These are phyloP conservation scores for Coprinellus micaceus DNA, from an alignment of 768 basidiomycete genomes.

Conservation along the genomic window DNA sequence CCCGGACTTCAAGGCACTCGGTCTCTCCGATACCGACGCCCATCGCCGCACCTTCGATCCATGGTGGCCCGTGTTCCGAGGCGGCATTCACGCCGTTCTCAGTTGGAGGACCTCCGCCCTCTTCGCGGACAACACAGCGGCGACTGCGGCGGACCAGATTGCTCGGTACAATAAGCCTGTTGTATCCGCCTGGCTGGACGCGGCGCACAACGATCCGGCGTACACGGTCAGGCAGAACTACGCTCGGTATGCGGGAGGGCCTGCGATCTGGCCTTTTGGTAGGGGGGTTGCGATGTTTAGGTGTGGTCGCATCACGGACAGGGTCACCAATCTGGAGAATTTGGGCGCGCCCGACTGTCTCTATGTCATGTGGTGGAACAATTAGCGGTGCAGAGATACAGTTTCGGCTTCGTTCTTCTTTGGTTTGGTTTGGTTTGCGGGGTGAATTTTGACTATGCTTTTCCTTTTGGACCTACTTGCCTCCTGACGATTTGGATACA, in stretches of 20 bases:
- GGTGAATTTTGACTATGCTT: no score
- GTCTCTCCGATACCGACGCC: not conserved
- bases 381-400: no score
- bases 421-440: no score
- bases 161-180: not conserved
- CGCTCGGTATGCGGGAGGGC: not conserved
- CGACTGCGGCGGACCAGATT: not conserved
- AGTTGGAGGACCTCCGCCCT: conserved; percentile 3
- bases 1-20: not conserved
- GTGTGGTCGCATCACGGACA: not conserved
- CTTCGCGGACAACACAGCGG: conserved; percentile 1
- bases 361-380: no score
- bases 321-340: not conserved
- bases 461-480: no score
- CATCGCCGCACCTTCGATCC: not conserved
- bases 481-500: no score
- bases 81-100: conserved; percentile 6
- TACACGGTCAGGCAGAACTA: not conserved
- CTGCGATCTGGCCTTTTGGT: no score
- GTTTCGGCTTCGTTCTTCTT: no score
- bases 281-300: no score
- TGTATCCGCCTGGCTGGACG: conserved; percentile 2
- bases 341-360: not conserved
- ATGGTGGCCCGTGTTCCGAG: conserved; percentile 8
- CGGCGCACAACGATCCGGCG: not conserved